Evolutionary conservation across 768 basidiomycete species (phyloP), one percentile per base, ranked within the genome.

Genomic region (Russula ochroleuca): DNA sequence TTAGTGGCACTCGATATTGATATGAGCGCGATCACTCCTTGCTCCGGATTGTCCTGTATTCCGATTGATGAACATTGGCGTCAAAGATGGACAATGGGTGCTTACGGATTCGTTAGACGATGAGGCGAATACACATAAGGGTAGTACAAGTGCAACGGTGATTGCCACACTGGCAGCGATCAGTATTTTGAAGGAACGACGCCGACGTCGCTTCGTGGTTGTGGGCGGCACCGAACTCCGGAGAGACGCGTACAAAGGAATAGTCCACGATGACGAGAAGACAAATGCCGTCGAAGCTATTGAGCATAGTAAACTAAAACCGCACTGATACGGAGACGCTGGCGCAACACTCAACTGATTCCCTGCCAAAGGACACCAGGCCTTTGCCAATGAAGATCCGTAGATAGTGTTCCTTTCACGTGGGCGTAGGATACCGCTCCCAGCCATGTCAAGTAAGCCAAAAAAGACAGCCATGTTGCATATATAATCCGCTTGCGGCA

Each of bases 231-330:
- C 58, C 7, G 75, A 74, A 31, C 79, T 79, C 62, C 79, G 80
- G 57, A 88, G 72, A 3, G 87, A 83, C 41, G 83, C 78, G 65
- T 87, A 88, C 58, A 90, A 72, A 21, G 86, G 82, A 19, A 89
- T 76, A 5, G 89, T 87, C 63, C 82, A 80, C 7, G 83, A 76
- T 1, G 88, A 84, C 19, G 85, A 79, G 69, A 88, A 90, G 14
- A 84, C 77, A 70, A 90, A 90, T 10, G 83, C 81, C 25, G 78
- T 80, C 21, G 79, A 80, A 55, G 81, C 87, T 89, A 62, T 64
- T 10, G 31, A n/a, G 6, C 48, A 43, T 31, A 25, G 41, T 35
- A 14, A 41, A 61, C 41, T 58, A 62, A 54, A 57, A 14, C 14
- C 13, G 17, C 9, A 17, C 11, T 40, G 19, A n/a, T 9, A 41